phyloP scores from a whole-genome alignment of 1,284 basidiomycete species.

The Moesziomyces antarcticus region DNA sequence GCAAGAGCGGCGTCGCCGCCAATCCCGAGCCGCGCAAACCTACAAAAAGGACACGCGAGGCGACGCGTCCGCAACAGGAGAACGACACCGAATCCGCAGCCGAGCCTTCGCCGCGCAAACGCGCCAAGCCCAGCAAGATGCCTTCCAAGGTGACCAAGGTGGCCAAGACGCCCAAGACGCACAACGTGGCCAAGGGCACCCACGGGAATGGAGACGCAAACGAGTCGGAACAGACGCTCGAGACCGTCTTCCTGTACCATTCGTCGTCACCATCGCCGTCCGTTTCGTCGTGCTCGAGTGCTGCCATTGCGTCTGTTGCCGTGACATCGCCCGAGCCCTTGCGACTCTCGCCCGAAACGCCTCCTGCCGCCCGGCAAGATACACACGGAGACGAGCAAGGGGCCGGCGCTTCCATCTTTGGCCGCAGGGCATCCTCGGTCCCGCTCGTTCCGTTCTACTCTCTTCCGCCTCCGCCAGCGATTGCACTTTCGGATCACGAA shows the following conservation, averaged over 20 bases:
- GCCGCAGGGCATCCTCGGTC: slow-evolving; percentile 23
- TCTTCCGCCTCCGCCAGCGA: not conserved
- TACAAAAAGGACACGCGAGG: slow-evolving; percentile 26
- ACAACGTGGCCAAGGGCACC: not conserved
- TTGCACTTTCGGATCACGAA: not conserved
- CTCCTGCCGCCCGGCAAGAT: slow-evolving; percentile 3
- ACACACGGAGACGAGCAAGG: not conserved
- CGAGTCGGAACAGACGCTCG: slow-evolving; percentile 10
- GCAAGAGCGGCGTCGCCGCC: slow-evolving; percentile 43
- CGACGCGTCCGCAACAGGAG: slow-evolving; percentile 7
- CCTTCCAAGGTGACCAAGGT: slow-evolving; percentile 16
- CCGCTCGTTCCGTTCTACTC: not conserved
- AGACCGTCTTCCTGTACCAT: slow-evolving; percentile 33
- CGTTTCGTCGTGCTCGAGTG: not conserved
- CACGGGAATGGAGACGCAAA: slow-evolving; percentile 5
- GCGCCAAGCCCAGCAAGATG: not conserved
- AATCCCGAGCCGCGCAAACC: slow-evolving; percentile 14
- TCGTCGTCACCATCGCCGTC: slow-evolving; percentile 22
- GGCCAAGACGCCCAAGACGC: slow-evolving; percentile 4
- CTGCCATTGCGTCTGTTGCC: not conserved
- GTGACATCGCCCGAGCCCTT: slow-evolving; percentile 17
- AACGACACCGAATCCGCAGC: not conserved
- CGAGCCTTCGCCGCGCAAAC: not conserved
- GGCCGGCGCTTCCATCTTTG: not conserved
- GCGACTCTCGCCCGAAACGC: slow-evolving; percentile 10